Base-by-base conservation (phyloP, 2,329 filamentous ascomycete species). In the Plenodomus biglobosus region DNA sequence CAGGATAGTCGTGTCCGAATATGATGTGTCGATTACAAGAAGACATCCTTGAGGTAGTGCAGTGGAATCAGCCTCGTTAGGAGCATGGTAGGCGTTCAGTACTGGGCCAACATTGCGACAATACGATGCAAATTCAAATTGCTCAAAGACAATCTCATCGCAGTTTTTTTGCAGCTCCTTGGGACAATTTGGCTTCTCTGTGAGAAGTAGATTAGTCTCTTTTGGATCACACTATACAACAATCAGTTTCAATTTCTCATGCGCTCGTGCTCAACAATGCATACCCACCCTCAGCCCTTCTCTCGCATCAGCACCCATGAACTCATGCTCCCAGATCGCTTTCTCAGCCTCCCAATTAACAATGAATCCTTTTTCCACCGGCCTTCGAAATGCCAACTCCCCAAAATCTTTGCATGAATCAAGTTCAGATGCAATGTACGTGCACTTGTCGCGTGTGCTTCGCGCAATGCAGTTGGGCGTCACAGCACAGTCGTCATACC, bases 261-360 rank as follows among this genome's bases (percentile, higher is more conserved):
- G 32, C 16, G 19, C 16, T 36, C 4, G 21, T 11, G 16, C 11
- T 19, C 21, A 34, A 34, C 66, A n/a, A 68, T 24, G 61, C 56
- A 42, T 61, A 67, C 62, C 66, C 62, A 74, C 73, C 61, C 78
- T 81, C 59, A 85, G 75, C 21, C 80, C 78, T n/a, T 84, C 84
- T 57, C 83, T 83, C 48, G 81, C 77, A 56, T 87, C 85, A 57
- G 92, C 76, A 58, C 87, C 85, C 61, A 95, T 86, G 65, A 97
- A 88, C 51, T 92, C 86, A 59, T 86, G 84, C 64, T 96, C 91
- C 94, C 94, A 99, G 42, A 99, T 90, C 65, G 94, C 92, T 73
- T 90, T 92, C 75, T 99, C 84, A 0, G 88, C 86, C 72, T 99
- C 94, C 94, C 94, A 99, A 67, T 92, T 96, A 52, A 97, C 92